Conservation (phyloP, 2,329 filamentous ascomycete species). For the Chaetomiaceae sp. region DNA sequence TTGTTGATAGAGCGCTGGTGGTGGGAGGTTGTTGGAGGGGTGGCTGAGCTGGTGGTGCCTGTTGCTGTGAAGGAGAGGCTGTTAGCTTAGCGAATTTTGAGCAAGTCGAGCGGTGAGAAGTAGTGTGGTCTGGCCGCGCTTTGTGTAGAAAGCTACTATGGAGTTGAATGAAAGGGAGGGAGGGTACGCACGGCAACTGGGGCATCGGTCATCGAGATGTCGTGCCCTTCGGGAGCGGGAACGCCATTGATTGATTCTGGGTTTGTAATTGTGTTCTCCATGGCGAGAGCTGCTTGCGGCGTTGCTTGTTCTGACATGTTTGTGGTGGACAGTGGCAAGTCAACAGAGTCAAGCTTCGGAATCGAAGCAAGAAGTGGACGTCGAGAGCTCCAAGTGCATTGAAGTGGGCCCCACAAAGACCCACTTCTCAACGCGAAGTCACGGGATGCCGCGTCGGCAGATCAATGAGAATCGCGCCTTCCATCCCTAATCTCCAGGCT, state of each 20-base stretch:
- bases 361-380: neutral
- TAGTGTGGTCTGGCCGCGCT: neutral
- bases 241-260: neutral
- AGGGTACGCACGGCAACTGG: constrained; percentile 9
- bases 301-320: constrained; percentile 10
- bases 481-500: neutral
- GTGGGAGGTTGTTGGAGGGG: neutral
- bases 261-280: neutral
- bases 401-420: neutral
- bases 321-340: neutral
- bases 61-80: neutral
- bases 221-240: neutral
- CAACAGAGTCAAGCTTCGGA: neutral
- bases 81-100: neutral
- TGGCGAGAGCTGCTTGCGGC: neutral
- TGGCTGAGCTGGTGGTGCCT: neutral
- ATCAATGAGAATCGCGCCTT: neutral
- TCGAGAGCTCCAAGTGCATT: neutral
- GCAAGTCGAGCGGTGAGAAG: neutral
- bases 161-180: neutral
- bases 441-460: constrained; percentile 24
- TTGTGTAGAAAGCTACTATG: neutral
- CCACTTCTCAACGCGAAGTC: constrained; percentile 20
- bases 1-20: neutral
- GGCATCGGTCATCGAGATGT: constrained; percentile 19